Base-by-base conservation (phyloP, 371 early-diverging fungal genomes). In the Coemansia sp. region DNA sequence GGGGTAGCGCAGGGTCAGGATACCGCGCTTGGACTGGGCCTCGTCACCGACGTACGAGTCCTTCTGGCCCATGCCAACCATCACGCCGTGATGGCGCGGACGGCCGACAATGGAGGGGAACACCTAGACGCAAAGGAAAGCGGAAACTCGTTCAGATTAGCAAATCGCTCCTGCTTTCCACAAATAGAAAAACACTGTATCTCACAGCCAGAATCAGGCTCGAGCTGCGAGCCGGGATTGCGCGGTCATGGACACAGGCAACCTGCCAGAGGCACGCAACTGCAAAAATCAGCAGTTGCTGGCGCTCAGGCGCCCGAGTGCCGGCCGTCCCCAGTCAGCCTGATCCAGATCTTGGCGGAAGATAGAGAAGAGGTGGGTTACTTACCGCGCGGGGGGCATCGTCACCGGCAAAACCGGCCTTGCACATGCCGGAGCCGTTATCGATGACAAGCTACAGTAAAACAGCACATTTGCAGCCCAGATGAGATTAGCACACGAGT, bases 51-150 rank as follows among this genome's bases (percentile, higher is more conserved):
- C 98, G 80, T 99, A 99, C 41, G 95, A 92, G 85, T 99, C 99
- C 89, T 99, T 99, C 83, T 99, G 99, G 60, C 99, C 99, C 98
- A 99, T 99, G 74, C 99, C 99, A 68, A 99, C 99, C 99, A 99
- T 99, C 67, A 99, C 94, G 84, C 99, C 95, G 79, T 94, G 93
- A 86, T 99, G 99, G 80, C 96, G 94, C 65, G 99, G 99, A 69
- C 95, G 96, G 72, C 99, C 99, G 65, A 99, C 98, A 80, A 99
- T 99, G 68, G 94, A 95, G 47, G 98, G 99, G 87, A 99, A 99
- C 71, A 95, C 94, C 92, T 91, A 70, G 40, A 62, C 30, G 42
- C 2, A n/a, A 8, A 41, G 36, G 11, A 14, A 34, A 50, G 42
- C 13, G 49, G 53, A 53, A 35, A 53, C n/a, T 7, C 38, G 36